Base-by-base conservation (phyloP, 2,329 filamentous ascomycete genomes). In the Pseudogymnoascus sp. region DNA sequence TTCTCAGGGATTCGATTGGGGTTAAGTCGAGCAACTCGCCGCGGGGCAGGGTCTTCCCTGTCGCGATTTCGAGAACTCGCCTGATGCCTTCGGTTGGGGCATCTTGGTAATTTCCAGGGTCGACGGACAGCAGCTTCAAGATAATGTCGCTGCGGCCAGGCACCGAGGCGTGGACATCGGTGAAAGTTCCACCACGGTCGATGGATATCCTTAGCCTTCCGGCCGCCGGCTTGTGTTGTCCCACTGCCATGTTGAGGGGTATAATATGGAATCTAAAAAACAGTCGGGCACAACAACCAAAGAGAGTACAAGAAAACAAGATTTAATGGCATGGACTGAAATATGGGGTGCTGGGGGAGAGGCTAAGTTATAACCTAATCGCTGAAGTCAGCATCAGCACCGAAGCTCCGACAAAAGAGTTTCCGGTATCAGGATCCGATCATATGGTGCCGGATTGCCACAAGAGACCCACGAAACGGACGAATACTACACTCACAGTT, bases 91-190 rank as follows among this genome's bases (percentile, higher is more conserved):
- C 86, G 16, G 87, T 76, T 0, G 86, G 86, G 5, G 86, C 86
- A 75, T 89, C 86, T 61, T 84, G 77, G 73, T 89, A 89, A 73
- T 88, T 88, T n/a, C 78, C 74, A 0, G 86, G 86, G 69, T 91
- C 88, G 67, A 89, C 88, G 0, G 88, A 91, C 11, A 92, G 80
- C 0, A 92, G 78, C 72, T 91, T 91, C 73, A 91, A 87, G 61
- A 90, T 76, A 59, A 90, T 79, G 66, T 89, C 85, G 72, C 89
- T 84, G 59, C 50, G 63, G 76, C 87, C 86, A 66, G 81, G 80
- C 16, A 85, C 84, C 1, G 80, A 82, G 62, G 85, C 86, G 63
- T 84, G 84, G 12, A 87, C 82, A 72, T 91, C 87, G 63, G 86
- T 90, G 73, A 91, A 90, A n/a, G 87, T 90, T 63, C 87, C 87